Evolutionary conservation across 2,329 filamentous ascomycete genomes (phyloP).

Genomic region (Cordyceps cateniannulata): DNA sequence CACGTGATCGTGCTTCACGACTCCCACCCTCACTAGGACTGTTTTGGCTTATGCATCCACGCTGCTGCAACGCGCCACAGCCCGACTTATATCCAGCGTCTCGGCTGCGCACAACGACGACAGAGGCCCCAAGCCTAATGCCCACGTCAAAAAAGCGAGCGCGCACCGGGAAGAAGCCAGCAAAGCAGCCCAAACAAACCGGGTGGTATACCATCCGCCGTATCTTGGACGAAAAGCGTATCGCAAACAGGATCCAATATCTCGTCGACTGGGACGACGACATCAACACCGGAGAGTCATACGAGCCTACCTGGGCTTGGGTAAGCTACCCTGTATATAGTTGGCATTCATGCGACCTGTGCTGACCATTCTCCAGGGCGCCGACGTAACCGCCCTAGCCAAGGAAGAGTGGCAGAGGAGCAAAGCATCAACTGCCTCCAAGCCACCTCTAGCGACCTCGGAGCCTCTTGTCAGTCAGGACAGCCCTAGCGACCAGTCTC

Average conservation of each 20-base stretch:
- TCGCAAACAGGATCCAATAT: constrained; percentile 24
- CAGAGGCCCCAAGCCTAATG: constrained; percentile 17
- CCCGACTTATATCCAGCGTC: constrained; percentile 28
- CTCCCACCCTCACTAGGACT: background rate
- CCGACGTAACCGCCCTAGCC: constrained; percentile 26
- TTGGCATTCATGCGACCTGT: background rate
- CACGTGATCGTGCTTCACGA: constrained; percentile 16
- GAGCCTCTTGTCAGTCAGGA: background rate
- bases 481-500: constrained; percentile 20
- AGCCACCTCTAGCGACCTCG: background rate
- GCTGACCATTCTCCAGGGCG: constrained; percentile 16
- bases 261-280: constrained; percentile 34
- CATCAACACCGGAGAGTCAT: constrained; percentile 24
- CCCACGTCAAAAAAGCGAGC: constrained; percentile 1
- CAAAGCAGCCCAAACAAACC: constrained; percentile 16
- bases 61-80: constrained; percentile 17
- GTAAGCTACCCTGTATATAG: background rate
- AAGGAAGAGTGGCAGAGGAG: constrained; percentile 27
- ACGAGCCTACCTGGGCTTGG: constrained; percentile 28
- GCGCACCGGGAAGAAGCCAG: constrained; percentile 12
- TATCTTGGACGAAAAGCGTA: constrained; percentile 29
- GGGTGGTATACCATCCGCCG: constrained; percentile 29
- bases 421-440: constrained; percentile 16
- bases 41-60: background rate
- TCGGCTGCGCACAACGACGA: constrained; percentile 22